Conservation (phyloP, 1,284 basidiomycete species). For the Golubevia sp. region DNA sequence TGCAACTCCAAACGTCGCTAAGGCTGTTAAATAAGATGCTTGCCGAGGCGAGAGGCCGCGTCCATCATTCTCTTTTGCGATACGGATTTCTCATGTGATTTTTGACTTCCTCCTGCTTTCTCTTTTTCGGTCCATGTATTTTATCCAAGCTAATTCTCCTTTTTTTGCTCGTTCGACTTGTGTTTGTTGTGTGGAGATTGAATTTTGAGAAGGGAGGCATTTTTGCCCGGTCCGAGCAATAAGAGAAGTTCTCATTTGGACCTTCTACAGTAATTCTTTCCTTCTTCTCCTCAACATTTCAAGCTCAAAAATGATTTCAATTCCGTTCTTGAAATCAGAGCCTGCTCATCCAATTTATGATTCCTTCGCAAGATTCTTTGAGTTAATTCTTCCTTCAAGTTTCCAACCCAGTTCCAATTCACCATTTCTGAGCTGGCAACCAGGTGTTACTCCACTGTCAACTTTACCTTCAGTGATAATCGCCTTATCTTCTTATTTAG, state of each 20-base stretch:
- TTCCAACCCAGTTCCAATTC: not conserved
- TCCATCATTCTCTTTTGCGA: no score
- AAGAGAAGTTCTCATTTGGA: no score
- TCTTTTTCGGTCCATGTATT: not conserved
- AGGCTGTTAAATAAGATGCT: not conserved
- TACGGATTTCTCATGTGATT: no score
- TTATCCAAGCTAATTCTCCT: not conserved
- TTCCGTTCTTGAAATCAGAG: not conserved
- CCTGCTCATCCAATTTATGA: constrained; percentile 1
- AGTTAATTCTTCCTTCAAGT: not conserved
- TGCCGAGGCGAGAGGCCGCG: no score
- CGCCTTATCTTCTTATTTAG: constrained; percentile 3
- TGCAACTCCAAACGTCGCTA: not conserved
- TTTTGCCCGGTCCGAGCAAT: no score
- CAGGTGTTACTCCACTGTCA: not conserved
- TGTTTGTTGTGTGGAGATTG: no score
- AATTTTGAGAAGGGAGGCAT: no score
- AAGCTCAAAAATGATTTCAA: not conserved
- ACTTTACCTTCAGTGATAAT: not conserved
- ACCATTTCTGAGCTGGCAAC: not conserved
- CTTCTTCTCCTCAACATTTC: not conserved
- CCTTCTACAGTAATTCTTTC: not conserved
- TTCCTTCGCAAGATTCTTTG: not conserved
- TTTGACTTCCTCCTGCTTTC: no score
- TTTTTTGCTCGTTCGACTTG: no score